phyloP scores from a whole-genome alignment of 495 filamentous ascomycete genomes.

The Achaetomiella virescens region DNA sequence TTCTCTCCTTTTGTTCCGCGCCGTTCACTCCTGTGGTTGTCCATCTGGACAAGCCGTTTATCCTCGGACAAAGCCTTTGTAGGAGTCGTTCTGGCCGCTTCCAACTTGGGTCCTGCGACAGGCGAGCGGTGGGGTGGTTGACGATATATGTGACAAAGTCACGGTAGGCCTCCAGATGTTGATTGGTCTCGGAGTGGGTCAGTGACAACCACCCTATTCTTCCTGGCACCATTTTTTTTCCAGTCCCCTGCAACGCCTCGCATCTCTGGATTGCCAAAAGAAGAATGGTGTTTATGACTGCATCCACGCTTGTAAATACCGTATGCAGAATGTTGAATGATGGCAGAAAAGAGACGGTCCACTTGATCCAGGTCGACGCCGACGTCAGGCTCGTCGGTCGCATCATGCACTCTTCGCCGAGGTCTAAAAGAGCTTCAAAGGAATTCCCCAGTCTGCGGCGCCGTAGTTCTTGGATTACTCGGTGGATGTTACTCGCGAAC shows the following conservation, averaged over 20 bases:
- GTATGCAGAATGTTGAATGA: neutral
- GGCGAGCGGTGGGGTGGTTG: neutral
- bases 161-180: constrained; percentile 5
- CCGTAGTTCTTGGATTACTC: neutral
- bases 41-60: constrained; percentile 2
- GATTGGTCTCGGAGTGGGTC: neutral
- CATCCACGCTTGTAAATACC: neutral
- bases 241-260: neutral
- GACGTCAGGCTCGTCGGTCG: neutral
- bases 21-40: neutral
- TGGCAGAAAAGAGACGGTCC: neutral
- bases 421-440: neutral
- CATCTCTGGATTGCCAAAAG: neutral
- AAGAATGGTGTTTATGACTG: neutral
- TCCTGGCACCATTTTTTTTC: neutral
- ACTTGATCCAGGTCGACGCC: neutral
- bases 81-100: neutral
- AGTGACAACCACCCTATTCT: neutral
- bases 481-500: neutral
- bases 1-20: neutral
- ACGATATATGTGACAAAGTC: neutral
- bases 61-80: neutral
- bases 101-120: neutral
- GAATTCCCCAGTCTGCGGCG: neutral
- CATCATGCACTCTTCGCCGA: constrained; percentile 2